These are phyloP conservation scores for Castanea mollissima DNA, from an alignment of 306 rosid genomes.

Conservation along the genomic window DNA sequence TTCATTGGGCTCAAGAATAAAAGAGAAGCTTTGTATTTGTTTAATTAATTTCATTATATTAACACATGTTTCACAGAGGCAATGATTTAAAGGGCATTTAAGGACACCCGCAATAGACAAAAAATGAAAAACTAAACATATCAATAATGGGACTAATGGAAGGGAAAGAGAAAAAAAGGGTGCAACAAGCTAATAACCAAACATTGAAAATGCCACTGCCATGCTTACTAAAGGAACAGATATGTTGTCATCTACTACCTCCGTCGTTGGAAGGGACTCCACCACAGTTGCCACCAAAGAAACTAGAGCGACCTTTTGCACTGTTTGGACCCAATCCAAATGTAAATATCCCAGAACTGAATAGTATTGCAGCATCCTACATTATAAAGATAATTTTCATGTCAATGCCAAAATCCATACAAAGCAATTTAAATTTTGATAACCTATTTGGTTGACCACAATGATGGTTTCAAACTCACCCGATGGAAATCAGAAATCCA, in stretches of 20 bases:
- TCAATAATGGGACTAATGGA: no score
- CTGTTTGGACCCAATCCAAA: constrained; percentile 50
- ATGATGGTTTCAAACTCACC: constrained; percentile 38
- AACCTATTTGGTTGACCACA: not conserved
- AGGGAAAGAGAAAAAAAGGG: no score
- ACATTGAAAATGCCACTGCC: constrained; percentile 46
- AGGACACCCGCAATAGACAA: no score
- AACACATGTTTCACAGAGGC: no score
- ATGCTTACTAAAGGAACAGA: constrained; percentile 84
- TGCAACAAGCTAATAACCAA: no score
- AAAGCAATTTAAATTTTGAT: not conserved
- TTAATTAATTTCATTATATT: no score
- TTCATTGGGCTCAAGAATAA: no score
- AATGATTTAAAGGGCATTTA: no score
- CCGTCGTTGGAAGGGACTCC: constrained; percentile 76
- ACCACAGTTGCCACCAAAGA: constrained; percentile 74
- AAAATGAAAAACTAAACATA: no score
- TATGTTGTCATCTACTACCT: constrained; percentile 73
- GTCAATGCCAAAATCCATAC: constrained; percentile 12
- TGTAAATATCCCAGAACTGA: constrained; percentile 61
- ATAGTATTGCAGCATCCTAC: constrained; percentile 78
- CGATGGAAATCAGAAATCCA: constrained; percentile 76
- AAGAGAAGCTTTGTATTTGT: no score
- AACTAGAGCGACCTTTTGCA: constrained; percentile 61
- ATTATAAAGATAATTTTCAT: constrained; percentile 15